phyloP scores from a whole-genome alignment of 805 yeast species.

The Candida jianshihensis region DNA sequence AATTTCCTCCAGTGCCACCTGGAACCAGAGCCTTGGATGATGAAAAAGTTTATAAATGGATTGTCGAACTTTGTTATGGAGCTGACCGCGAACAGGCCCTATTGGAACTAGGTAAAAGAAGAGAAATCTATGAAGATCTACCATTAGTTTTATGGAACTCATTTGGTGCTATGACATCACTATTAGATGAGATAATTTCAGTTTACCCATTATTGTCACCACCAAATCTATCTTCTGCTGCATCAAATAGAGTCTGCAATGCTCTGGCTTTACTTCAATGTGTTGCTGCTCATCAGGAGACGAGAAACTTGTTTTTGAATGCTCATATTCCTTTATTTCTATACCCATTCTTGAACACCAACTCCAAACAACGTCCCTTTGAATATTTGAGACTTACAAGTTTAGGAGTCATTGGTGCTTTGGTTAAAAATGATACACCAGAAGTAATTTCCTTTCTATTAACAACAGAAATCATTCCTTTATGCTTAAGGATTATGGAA shows the following conservation, averaged over 20 bases:
- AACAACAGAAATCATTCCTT: conserved; percentile 94
- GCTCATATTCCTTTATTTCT: conserved; percentile 90
- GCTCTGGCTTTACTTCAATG: conserved; percentile 93
- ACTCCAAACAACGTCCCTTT: conserved; percentile 85
- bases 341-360: conserved; percentile 90
- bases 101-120: conserved; percentile 83
- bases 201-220: conserved; percentile 89
- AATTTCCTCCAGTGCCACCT: conserved; percentile 7
- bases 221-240: conserved; percentile 76
- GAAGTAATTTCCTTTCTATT: conserved; percentile 87
- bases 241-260: conserved; percentile 90
- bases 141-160: conserved; percentile 94
- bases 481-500: conserved; percentile 93
- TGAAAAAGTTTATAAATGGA: conserved; percentile 84
- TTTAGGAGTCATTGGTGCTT: conserved; percentile 93
- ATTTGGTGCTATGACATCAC: conserved; percentile 91
- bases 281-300: conserved; percentile 91
- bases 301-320: conserved; percentile 73
- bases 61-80: conserved; percentile 82
- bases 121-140: conserved; percentile 91
- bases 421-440: conserved; percentile 92
- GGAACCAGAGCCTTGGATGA: conserved; percentile 51
- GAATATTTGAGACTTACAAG: conserved; percentile 91
- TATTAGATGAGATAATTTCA: conserved; percentile 80
- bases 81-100: conserved; percentile 90